Percentiles rank a stretch among this genome's conserved stretches.
Evolutionary conservation across 345 rosid species (phyloP).

Genomic region (Brassica napus): Da-Ae NC_063448.1:39337501-39338000

Average conservation of each 20-base stretch:
- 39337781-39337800: slow-evolving; percentile 14
- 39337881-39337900: slow-evolving; percentile 53
- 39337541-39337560: slow-evolving; percentile 89
- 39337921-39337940: slow-evolving; percentile 60
- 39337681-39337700: slow-evolving; percentile 70
- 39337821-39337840: slow-evolving; percentile 49
- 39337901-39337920: slow-evolving; percentile 62
- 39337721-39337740: slow-evolving; percentile 51
- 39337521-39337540: slow-evolving; percentile 99
- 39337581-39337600: slow-evolving; percentile 84
- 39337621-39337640: slow-evolving; percentile 43
- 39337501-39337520: slow-evolving; percentile 33
- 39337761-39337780: slow-evolving; percentile 13
- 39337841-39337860: slow-evolving; percentile 47
- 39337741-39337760: not conserved
- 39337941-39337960: slow-evolving; percentile 45
- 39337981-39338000: slow-evolving; percentile 65
- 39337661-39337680: slow-evolving; percentile 69
- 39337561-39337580: slow-evolving; percentile 79
- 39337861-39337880: slow-evolving; percentile 77
- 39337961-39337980: slow-evolving; percentile 54
- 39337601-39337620: slow-evolving; percentile 45
- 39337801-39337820: slow-evolving; percentile 43
- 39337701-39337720: slow-evolving; percentile 78
- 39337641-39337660: slow-evolving; percentile 64